These are phyloP conservation scores for Posidonia australis DNA, from an alignment of 106 monocot genomes.

Conservation along the genomic window DNA sequence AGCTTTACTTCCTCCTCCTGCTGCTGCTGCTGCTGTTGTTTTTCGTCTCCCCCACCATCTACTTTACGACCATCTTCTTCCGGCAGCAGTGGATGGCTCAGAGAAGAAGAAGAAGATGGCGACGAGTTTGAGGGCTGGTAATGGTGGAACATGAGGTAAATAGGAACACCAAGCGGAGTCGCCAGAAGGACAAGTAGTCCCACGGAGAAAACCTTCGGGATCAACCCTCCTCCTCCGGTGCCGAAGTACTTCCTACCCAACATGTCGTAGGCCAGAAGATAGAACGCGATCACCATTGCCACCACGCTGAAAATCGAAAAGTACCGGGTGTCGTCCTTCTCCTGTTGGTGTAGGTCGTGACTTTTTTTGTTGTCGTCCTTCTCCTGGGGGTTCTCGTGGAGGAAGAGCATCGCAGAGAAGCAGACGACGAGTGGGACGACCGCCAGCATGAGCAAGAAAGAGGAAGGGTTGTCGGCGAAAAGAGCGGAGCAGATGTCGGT, in stretches of 20 bases:
- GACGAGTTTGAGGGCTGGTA: background rate
- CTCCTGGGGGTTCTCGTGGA: constrained; percentile 34
- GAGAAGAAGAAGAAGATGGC: background rate
- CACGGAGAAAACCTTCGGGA: constrained; percentile 31
- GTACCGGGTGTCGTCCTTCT: no score
- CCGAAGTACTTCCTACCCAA: constrained; percentile 23
- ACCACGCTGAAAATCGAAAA: constrained; percentile 50
- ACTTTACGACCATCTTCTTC: background rate
- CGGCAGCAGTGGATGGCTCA: no score
- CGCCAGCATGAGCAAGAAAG: no score
- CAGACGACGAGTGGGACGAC: constrained; percentile 56
- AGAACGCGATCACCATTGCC: constrained; percentile 71
- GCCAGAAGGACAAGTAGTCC: constrained; percentile 45
- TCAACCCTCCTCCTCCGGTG: constrained; percentile 16
- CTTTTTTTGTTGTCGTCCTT: constrained; percentile 3
- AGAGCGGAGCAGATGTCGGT: constrained; percentile 83
- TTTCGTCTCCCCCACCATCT: background rate
- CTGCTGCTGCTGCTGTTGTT: background rate
- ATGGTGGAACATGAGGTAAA: background rate
- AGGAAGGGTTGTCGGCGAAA: constrained; percentile 58
- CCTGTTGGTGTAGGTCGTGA: constrained; percentile 40
- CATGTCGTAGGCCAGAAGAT: constrained; percentile 39
- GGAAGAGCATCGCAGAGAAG: constrained; percentile 64
- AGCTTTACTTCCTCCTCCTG: background rate
- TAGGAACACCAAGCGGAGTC: constrained; percentile 39